Evolutionary conservation across 129 eudicot species (phyloP).

Genomic region (Kitagawia praeruptora): DNA sequence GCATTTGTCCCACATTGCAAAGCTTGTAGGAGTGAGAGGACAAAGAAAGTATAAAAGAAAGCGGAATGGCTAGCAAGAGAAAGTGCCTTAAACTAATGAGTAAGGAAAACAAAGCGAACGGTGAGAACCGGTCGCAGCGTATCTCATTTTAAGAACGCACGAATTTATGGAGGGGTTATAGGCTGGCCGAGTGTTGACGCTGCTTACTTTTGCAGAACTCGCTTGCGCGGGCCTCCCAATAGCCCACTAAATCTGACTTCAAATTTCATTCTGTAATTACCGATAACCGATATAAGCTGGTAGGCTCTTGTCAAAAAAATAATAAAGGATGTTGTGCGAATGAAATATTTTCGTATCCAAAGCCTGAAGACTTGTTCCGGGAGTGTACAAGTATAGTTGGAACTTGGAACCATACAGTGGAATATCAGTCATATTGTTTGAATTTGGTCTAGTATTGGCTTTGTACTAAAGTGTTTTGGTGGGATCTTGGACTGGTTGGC

Average conservation of each 20-base stretch:
- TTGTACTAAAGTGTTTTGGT: no score
- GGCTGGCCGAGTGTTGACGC: conserved; percentile 98
- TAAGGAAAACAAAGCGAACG: conserved; percentile 8
- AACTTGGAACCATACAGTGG: no score
- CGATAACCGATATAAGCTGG: no score
- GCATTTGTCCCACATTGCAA: not conserved
- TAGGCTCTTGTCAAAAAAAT: no score
- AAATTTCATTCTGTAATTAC: no score
- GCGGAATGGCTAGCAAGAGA: not conserved
- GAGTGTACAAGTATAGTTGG: no score
- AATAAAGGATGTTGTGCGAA: no score
- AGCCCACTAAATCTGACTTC: conserved; percentile 26
- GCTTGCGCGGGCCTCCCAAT: conserved; percentile 90
- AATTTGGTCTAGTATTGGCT: no score
- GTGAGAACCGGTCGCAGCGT: conserved; percentile 51
- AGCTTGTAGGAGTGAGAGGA: not conserved
- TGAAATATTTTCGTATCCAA: no score
- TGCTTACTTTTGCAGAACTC: conserved; percentile 99
- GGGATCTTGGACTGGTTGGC: no score
- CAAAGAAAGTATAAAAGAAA: not conserved
- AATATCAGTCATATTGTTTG: no score
- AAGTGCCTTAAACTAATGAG: conserved; percentile 6
- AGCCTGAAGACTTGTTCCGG: no score
- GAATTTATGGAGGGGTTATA: conserved; percentile 98
- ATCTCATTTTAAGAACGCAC: conserved; percentile 41